A percentile compares a stretch with the other conserved stretches of the same genome.
These are phyloP conservation scores for Trichoderma pleuroti DNA, from an alignment of 2,329 filamentous ascomycete species.

Conservation along the genomic window DNA sequence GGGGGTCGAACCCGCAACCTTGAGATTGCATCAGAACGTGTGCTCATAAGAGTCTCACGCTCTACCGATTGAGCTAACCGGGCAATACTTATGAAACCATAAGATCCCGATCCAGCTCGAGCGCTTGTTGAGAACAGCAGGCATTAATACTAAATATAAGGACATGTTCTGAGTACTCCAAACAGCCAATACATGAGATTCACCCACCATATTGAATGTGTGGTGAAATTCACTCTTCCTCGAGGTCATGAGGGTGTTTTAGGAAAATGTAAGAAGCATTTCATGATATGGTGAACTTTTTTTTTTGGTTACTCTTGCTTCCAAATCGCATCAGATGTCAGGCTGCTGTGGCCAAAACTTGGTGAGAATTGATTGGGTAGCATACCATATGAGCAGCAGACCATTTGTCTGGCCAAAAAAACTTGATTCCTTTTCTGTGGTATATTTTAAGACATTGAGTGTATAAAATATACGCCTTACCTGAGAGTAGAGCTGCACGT, in stretches of 20 bases:
- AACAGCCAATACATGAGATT: neutral
- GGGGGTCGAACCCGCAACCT: constrained; percentile 54
- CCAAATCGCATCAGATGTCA: neutral
- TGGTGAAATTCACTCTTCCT: neutral
- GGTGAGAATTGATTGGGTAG: neutral
- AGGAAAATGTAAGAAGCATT: neutral
- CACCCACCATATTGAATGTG: neutral
- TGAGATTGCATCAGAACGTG: constrained; percentile 39
- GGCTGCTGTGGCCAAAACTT: neutral
- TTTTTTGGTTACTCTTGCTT: neutral
- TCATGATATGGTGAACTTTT: neutral
- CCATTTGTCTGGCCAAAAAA: neutral
- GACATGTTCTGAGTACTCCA: neutral
- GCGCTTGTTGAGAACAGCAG: neutral
- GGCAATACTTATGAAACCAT: constrained; percentile 22
- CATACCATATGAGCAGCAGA: neutral
- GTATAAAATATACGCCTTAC: neutral
- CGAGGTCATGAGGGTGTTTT: neutral
- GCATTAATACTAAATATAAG: neutral
- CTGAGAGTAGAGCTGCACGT: neutral
- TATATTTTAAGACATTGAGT: neutral
- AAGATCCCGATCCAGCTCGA: neutral
- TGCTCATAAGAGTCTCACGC: constrained; percentile 62
- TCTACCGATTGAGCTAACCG: constrained; percentile 52
- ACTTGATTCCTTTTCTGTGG: neutral